Conservation (phyloP, 2,329 filamentous ascomycete species). For the Scytalidium lignicola region DNA sequence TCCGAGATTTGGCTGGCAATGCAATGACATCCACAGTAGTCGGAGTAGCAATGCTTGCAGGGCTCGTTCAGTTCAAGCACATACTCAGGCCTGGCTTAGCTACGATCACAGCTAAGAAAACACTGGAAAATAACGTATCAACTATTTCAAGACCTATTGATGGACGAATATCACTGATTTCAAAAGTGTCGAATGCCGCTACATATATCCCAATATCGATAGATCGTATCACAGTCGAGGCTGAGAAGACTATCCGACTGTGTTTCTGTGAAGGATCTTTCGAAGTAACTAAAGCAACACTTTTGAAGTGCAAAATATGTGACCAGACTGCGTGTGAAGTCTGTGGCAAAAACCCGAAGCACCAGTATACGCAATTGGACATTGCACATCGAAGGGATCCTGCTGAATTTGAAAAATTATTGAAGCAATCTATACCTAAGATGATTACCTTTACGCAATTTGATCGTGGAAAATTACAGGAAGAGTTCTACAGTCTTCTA, state of each 20-base stretch:
- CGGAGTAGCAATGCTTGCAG: constrained; percentile 54
- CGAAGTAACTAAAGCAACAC: constrained; percentile 28
- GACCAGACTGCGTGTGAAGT: constrained; percentile 47
- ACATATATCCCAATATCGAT: constrained; percentile 9
- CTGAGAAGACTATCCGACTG: constrained; percentile 34
- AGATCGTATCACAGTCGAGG: constrained; percentile 12
- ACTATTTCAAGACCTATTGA: neutral
- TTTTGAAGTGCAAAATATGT: constrained; percentile 47
- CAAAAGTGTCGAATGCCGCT: constrained; percentile 1
- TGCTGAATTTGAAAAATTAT: constrained; percentile 35
- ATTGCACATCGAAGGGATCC: constrained; percentile 31
- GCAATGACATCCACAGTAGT: constrained; percentile 75
- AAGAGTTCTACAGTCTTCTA: constrained; percentile 5
- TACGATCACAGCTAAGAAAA: neutral
- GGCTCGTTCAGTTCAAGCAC: constrained; percentile 32
- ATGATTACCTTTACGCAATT: constrained; percentile 31
- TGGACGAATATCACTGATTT: constrained; percentile 5
- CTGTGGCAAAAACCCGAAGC: constrained; percentile 49
- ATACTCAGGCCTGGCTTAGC: constrained; percentile 3
- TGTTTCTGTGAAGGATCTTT: constrained; percentile 53
- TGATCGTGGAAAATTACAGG: constrained; percentile 1
- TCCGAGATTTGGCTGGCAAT: constrained; percentile 71
- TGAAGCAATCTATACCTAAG: constrained; percentile 38
- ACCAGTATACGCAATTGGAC: constrained; percentile 21
- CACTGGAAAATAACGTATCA: neutral